Evolutionary conservation across 331 rosid genomes (phyloP).

Genomic region (Quercus lobata): DNA sequence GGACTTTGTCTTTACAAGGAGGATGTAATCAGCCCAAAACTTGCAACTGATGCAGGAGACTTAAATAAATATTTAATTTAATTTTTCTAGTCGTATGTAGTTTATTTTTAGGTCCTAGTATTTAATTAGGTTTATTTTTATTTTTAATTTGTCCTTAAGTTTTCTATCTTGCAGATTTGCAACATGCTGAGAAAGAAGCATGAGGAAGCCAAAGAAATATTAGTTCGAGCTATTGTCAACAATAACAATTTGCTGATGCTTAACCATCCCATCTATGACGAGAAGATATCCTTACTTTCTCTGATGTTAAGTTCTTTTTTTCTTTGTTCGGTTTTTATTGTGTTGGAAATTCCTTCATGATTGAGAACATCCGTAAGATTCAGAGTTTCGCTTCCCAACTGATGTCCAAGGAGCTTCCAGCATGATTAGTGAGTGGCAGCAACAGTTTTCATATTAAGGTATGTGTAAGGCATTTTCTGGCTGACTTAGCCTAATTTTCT

Average conservation of each 20-base stretch:
- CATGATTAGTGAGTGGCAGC: conserved; percentile 28
- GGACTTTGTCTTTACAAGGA: not conserved
- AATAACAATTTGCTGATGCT: conserved; percentile 80
- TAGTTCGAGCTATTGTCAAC: conserved; percentile 71
- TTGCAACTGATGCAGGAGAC: no score
- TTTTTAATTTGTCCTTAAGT: not conserved
- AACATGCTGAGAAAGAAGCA: conserved; percentile 82
- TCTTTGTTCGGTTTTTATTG: not conserved
- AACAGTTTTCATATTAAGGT: conserved; percentile 28
- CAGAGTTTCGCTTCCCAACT: conserved; percentile 64
- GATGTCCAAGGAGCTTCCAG: conserved; percentile 51
- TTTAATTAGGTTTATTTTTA: no score
- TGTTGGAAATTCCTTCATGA: conserved; percentile 37
- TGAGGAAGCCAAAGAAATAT: conserved; percentile 76
- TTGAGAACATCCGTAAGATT: conserved; percentile 57
- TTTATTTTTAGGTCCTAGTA: no score
- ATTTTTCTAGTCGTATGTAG: no score
- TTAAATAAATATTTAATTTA: no score
- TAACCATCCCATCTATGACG: conserved; percentile 82
- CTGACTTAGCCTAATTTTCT: not conserved
- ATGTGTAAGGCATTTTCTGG: not conserved
- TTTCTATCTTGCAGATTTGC: conserved; percentile 55
- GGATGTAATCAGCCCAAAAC: not conserved
- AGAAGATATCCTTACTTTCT: conserved; percentile 66
- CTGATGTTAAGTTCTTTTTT: conserved; percentile 9